phyloP scores from a whole-genome alignment of 1,284 basidiomycete genomes.

The Rhodotorula sp. region DNA sequence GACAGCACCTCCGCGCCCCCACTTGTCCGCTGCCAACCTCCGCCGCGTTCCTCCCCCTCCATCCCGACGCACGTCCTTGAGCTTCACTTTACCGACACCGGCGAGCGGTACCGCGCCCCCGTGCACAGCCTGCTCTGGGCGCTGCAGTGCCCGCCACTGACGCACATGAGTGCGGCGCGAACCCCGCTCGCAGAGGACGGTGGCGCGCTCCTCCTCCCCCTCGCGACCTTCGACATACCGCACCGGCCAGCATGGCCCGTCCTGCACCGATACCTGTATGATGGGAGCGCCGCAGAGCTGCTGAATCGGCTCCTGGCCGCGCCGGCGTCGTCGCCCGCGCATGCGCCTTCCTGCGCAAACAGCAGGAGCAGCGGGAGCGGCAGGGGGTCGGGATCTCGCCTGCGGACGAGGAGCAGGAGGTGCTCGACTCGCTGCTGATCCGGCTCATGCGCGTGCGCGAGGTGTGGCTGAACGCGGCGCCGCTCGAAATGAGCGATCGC shows the following conservation, averaged over 20 bases:
- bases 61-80: not conserved
- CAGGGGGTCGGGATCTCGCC: too few relatives aligned
- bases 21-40: not conserved
- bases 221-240: not conserved
- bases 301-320: not conserved
- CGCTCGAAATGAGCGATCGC: not conserved
- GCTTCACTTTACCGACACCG: conserved; percentile 2
- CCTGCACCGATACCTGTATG: conserved; percentile 11
- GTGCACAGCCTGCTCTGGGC: conserved; percentile 4
- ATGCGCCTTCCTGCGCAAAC: too few relatives aligned
- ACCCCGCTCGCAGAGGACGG: not conserved
- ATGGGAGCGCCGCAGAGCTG: not conserved
- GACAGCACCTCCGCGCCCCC: not conserved
- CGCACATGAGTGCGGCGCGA: not conserved
- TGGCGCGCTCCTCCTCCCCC: not conserved
- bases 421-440: not conserved
- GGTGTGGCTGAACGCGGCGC: conserved; percentile 3
- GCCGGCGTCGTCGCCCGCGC: not conserved
- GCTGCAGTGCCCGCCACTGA: not conserved
- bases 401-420: not conserved
- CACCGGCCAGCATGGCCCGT: not conserved
- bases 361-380: not conserved
- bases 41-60: not conserved
- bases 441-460: not conserved
- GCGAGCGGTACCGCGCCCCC: not conserved